A percentile compares a stretch with the other conserved stretches of the same genome.
Conservation (phyloP, 208 protist species). For the Herpetomonas muscarum region DNA sequence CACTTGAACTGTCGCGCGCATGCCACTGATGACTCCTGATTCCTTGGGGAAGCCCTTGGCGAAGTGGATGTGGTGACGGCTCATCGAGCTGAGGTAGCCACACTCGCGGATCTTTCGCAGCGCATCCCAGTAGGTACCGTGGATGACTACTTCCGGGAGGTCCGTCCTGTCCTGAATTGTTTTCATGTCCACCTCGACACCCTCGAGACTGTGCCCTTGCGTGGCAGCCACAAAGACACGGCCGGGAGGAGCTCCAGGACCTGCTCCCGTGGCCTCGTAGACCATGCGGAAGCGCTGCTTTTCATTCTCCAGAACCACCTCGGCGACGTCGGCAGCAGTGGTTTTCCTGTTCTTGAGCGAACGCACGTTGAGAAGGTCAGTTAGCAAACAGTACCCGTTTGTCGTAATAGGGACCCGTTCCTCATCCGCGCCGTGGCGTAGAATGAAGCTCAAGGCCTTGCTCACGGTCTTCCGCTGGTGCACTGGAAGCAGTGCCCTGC, state of each 20-base stretch:
- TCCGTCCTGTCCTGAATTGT: constrained; percentile 33
- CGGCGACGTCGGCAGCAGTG: constrained; percentile 30
- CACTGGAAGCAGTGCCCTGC: neutral
- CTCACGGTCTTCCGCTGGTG: constrained; percentile 27
- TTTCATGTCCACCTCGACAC: constrained; percentile 48
- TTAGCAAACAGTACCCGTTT: constrained; percentile 57
- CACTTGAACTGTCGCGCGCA: constrained; percentile 61
- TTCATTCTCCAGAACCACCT: constrained; percentile 46
- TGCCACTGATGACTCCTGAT: constrained; percentile 77
- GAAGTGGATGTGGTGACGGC: constrained; percentile 88
- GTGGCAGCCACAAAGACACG: constrained; percentile 67
- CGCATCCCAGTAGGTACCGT: constrained; percentile 75
- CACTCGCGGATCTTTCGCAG: constrained; percentile 52
- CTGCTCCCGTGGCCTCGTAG: constrained; percentile 18
- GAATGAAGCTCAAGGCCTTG: constrained; percentile 55
- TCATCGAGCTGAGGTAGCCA: constrained; percentile 83
- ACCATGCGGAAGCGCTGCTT: constrained; percentile 78
- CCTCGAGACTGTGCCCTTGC: constrained; percentile 79
- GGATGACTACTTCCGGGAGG: constrained; percentile 35
- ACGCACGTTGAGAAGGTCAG: constrained; percentile 37
- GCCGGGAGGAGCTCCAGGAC: neutral
- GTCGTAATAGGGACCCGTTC: constrained; percentile 43
- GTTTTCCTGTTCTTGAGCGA: constrained; percentile 9
- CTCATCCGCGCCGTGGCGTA: constrained; percentile 69
- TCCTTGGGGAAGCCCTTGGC: constrained; percentile 50